Percentiles rank a stretch among this genome's conserved stretches.
phyloP scores from a whole-genome alignment of 129 eudicot genomes.

The Saussurea involucrata region DNA sequence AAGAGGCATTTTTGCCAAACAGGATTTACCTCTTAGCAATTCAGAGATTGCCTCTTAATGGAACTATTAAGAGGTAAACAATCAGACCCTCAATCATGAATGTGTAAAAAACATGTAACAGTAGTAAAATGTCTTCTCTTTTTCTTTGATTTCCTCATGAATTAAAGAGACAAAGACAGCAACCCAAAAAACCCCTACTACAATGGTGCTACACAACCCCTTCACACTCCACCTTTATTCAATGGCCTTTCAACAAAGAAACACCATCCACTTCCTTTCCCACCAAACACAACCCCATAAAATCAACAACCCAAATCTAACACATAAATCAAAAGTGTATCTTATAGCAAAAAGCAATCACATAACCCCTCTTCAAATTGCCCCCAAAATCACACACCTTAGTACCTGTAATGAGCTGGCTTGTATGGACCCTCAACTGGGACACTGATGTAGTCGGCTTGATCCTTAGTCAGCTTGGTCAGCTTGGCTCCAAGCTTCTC shows the following conservation, averaged over 20 bases:
- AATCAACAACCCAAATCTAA: slow-evolving; percentile 11
- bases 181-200: slow-evolving; percentile 12
- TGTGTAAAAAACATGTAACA: background rate
- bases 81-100: too few species aligned
- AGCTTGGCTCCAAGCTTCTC: slow-evolving; percentile 85
- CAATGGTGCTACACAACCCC: slow-evolving; percentile 22
- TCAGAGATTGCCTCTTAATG: too few species aligned
- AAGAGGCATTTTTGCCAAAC: too few species aligned
- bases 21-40: too few species aligned
- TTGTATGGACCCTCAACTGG: slow-evolving; percentile 95
- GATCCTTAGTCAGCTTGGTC: slow-evolving; percentile 82
- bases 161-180: slow-evolving; percentile 4
- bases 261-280: slow-evolving; percentile 10
- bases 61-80: too few species aligned
- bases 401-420: slow-evolving; percentile 91
- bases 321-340: background rate
- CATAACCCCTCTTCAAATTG: background rate
- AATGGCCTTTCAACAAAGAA: slow-evolving; percentile 10
- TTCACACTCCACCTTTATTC: slow-evolving; percentile 26
- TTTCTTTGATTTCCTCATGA: background rate
- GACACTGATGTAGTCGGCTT: slow-evolving; percentile 79
- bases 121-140: background rate
- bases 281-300: slow-evolving; percentile 4
- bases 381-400: slow-evolving; percentile 1
- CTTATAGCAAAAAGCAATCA: background rate